Evolutionary conservation across 2,329 filamentous ascomycete genomes (phyloP), one percentile per base, ranked within the genome.

Genomic region (Alternaria incomplexa): DNA sequence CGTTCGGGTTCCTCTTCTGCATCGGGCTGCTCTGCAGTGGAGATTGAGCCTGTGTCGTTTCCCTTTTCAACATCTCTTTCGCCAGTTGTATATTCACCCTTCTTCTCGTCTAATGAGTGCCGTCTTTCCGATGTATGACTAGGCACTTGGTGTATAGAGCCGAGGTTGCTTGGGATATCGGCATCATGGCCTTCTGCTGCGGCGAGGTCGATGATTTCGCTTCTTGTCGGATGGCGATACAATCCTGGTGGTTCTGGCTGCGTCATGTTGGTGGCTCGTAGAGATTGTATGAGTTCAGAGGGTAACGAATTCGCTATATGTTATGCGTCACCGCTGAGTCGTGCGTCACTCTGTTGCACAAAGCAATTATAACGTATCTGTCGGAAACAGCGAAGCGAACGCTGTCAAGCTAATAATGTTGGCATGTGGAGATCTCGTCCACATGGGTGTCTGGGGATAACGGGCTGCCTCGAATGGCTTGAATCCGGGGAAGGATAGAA

Each of bases 171-270:
- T 26, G 77, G 76, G 28, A 81, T 80, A 57, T 81, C 79, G 52
- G 79, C 78, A 69, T 81, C 79, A 50, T 81, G 79, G 10, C 77
- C 76, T 68, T 81, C 80, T 15, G 75, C 69, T 32, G 64, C 73
- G 12, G 80, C 77, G 13, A 78, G 68, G 9, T 77, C 72, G 45
- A 79, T 73, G 17, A 80, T 75, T 50, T 80, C 77, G 58, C 71
- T 75, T 45, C 71, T 65, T 6, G 73, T 74, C 2, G 74, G 72
- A 20, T 72, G 68, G n/a, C 66, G 66, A 50, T 73, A 67, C 1
- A 71, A 25, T 15, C 58, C 40, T 20, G 68, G 59, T 22, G 51
- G 47, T 15, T 56, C 32, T 12, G 26, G 50, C 25, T 46, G 50
- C 13, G 56, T n/a, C 71, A 72, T 72, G 46, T 28, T 58, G 62